Conservation (phyloP, 176 grass and related monocot genomes). For the Zoysia pacifica region DNA sequence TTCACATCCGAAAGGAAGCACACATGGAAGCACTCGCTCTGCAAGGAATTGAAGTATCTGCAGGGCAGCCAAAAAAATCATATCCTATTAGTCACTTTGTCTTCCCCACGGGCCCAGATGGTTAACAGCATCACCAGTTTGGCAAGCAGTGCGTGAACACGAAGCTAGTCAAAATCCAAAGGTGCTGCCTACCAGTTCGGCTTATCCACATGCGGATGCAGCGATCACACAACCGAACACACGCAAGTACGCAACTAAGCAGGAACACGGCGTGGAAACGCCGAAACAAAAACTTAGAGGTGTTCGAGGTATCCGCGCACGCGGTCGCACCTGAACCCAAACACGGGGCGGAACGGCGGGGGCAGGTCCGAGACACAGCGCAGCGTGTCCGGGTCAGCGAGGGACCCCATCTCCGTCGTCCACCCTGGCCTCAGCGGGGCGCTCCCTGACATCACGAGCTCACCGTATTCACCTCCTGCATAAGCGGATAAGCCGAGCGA, state of each 20-base stretch:
- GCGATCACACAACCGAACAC: constrained; percentile 15
- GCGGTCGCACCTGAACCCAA: constrained; percentile 74
- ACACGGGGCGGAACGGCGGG: constrained; percentile 61
- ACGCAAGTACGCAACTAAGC: background rate
- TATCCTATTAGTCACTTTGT: background rate
- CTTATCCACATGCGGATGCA: background rate
- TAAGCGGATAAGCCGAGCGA: constrained; percentile 13
- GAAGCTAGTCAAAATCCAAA: constrained; percentile 1
- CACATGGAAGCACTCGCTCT: constrained; percentile 80
- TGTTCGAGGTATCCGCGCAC: background rate
- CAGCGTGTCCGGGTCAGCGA: constrained; percentile 63
- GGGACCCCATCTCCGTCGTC: constrained; percentile 54
- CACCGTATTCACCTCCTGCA: constrained; percentile 24
- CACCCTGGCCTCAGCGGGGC: background rate
- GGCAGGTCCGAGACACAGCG: constrained; percentile 71
- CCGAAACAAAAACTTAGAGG: background rate
- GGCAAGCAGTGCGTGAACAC: background rate
- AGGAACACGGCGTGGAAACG: background rate
- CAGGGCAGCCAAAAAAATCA: constrained; percentile 22
- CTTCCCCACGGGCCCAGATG: background rate
- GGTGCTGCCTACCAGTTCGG: background rate
- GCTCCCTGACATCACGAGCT: background rate
- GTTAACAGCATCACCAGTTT: background rate
- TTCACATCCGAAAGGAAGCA: constrained; percentile 84
- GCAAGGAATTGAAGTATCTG: constrained; percentile 97